Conservation (phyloP, 805 yeast species). For the Pichia sporocuriosa region DNA sequence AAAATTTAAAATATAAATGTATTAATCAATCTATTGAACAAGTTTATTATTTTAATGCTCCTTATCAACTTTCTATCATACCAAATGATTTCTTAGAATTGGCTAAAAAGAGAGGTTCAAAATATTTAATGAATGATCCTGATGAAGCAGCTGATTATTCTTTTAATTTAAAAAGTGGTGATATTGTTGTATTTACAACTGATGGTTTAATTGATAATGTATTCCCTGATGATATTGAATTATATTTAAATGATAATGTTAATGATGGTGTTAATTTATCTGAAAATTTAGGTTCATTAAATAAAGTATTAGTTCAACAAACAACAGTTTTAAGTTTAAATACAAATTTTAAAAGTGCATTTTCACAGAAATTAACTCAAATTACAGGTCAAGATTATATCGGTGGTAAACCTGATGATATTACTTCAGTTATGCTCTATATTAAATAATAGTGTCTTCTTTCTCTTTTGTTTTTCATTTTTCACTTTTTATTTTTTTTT, state of each 20-base stretch:
- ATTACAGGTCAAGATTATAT: slow-evolving; percentile 61
- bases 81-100: slow-evolving; percentile 53
- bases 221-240: slow-evolving; percentile 61
- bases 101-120: slow-evolving; percentile 48
- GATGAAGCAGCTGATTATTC: slow-evolving; percentile 56
- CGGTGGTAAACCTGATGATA: slow-evolving; percentile 96
- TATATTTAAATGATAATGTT: slow-evolving; percentile 52
- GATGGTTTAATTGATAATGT: slow-evolving; percentile 93
- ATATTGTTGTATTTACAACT: slow-evolving; percentile 78
- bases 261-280: slow-evolving; percentile 16
- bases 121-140: slow-evolving; percentile 69
- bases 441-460: slow-evolving; percentile 41
- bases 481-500: background rate
- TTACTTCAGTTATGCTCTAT: slow-evolving; percentile 71
- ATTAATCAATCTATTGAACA: slow-evolving; percentile 67
- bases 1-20: slow-evolving; percentile 33
- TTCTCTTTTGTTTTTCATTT: too few relatives aligned
- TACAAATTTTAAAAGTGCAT: slow-evolving; percentile 71
- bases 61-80: slow-evolving; percentile 81
- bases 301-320: slow-evolving; percentile 50
- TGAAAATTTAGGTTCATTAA: slow-evolving; percentile 31
- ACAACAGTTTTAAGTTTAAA: slow-evolving; percentile 70
- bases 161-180: slow-evolving; percentile 63
- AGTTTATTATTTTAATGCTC: slow-evolving; percentile 85
- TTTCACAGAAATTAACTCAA: slow-evolving; percentile 68